A percentile compares a stretch with the other conserved stretches of the same genome.
Conservation (phyloP, 805 yeast species). For the Hanseniaspora occidentalis region DNA sequence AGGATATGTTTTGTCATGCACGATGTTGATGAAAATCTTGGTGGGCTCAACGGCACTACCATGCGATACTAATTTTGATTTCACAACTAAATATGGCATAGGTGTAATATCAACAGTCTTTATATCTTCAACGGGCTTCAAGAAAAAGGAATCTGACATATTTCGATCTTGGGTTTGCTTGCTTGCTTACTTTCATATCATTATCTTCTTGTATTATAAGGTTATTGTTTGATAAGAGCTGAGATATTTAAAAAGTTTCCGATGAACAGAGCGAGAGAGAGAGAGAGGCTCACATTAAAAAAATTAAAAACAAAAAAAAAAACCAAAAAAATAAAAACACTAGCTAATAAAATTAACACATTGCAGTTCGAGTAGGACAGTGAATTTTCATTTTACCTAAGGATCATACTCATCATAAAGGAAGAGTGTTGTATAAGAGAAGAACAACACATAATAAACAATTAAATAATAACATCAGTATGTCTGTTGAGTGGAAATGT, state of each 20-base stretch:
- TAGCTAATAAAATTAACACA: no score
- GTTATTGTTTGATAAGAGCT: no score
- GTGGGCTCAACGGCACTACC: constrained; percentile 22
- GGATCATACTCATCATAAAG: neutral
- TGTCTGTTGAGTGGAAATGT: constrained; percentile 4
- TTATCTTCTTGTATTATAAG: no score
- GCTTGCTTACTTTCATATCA: no score
- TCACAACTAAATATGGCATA: neutral
- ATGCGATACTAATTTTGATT: constrained; percentile 10
- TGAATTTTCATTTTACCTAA: no score
- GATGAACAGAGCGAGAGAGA: no score
- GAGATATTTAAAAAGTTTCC: no score
- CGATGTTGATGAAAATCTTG: constrained; percentile 70
- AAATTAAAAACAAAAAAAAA: no score
- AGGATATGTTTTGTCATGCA: constrained; percentile 56
- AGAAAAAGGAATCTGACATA: neutral
- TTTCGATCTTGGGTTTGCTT: no score
- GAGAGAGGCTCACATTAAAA: no score
- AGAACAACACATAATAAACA: neutral
- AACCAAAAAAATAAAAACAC: no score
- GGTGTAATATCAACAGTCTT: neutral
- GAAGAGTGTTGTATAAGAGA: neutral
- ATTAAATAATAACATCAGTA: neutral
- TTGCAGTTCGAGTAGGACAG: no score
- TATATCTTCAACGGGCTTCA: constrained; percentile 2